Evolutionary conservation across 2,329 filamentous ascomycete genomes (phyloP).

Genomic region (Penicillium sp.): DNA sequence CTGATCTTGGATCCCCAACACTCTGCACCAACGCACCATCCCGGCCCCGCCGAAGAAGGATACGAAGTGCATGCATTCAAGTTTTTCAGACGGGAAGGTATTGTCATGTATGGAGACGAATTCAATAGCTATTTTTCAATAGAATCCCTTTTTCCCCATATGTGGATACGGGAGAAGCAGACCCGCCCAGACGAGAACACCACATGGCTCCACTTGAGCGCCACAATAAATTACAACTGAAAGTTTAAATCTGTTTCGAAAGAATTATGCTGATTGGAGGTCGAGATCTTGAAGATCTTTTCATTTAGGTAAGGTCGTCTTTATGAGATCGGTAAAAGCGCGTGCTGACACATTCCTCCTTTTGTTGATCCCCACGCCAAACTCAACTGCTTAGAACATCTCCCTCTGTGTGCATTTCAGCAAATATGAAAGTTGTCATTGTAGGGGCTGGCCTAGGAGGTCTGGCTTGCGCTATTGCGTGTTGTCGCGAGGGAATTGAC

Average conservation of each 20-base stretch:
- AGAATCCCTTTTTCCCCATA: too few species aligned
- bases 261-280: neutral
- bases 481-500: slow-evolving; percentile 16
- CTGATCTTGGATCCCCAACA: neutral
- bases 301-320: neutral
- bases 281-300: neutral
- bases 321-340: neutral
- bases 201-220: neutral
- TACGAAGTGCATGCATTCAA: neutral
- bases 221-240: neutral
- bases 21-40: neutral
- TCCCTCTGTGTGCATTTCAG: neutral
- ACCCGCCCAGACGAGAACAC: neutral
- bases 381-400: neutral
- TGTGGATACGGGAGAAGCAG: neutral
- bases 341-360: neutral
- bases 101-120: neutral
- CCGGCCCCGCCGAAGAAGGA: neutral
- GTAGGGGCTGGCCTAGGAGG: slow-evolving; percentile 24
- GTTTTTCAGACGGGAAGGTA: neutral
- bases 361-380: neutral
- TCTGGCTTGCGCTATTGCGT: slow-evolving; percentile 26
- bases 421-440: slow-evolving; percentile 1
- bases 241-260: neutral
- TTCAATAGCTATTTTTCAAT: neutral